These are phyloP conservation scores for Globisporangium okanoganense DNA, from an alignment of 352 stramenopile genomes.

Conservation along the genomic window DNA sequence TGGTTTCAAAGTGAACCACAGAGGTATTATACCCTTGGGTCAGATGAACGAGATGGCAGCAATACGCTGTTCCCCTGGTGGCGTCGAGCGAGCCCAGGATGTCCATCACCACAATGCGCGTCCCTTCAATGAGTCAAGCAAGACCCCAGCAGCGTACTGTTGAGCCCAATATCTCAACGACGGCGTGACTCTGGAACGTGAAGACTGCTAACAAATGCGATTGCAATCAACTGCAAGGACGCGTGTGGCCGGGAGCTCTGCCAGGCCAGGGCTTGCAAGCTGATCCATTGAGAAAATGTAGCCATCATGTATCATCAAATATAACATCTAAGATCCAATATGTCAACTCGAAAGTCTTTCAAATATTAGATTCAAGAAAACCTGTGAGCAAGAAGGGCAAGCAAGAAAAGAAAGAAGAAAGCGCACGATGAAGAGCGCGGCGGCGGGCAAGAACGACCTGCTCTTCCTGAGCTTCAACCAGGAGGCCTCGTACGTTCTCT, in stretches of 20 bases:
- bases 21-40: neutral
- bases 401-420: neutral
- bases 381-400: neutral
- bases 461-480: slow-evolving; percentile 93
- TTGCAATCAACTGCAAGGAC: too few relatives aligned
- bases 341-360: neutral
- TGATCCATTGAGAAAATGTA: neutral
- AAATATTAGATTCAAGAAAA: neutral
- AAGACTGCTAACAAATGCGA: too few relatives aligned
- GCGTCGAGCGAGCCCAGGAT: too few relatives aligned
- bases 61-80: too few relatives aligned
- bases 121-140: too few relatives aligned
- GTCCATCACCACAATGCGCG: too few relatives aligned
- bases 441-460: slow-evolving; percentile 50
- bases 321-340: neutral
- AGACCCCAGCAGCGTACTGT: too few relatives aligned
- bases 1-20: neutral
- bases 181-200: too few relatives aligned
- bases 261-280: too few relatives aligned
- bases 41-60: neutral
- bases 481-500: slow-evolving; percentile 72
- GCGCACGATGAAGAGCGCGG: slow-evolving; percentile 33
- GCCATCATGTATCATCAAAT: neutral
- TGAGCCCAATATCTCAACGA: too few relatives aligned
- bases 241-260: too few relatives aligned